Conservation (phyloP, 129 eudicot species). For the Tanacetum coccineum region DNA sequence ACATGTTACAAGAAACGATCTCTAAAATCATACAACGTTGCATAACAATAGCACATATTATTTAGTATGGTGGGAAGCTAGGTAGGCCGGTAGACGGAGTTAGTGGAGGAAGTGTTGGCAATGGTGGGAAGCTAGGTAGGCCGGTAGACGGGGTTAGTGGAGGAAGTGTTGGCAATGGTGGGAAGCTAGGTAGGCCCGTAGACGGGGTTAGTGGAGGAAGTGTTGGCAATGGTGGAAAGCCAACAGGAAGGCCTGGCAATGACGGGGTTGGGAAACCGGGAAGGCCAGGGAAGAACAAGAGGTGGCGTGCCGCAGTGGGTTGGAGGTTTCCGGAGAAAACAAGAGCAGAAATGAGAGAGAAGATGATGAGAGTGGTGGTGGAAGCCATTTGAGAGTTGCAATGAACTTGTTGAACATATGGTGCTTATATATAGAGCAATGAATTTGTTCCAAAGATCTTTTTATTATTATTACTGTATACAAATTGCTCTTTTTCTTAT, state of each 20-base stretch:
- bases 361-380: slow-evolving; percentile 28
- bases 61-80: background rate
- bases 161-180: slow-evolving; percentile 8
- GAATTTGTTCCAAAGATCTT: background rate
- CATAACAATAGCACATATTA: background rate
- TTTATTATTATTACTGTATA: too few relatives aligned
- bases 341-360: slow-evolving; percentile 11
- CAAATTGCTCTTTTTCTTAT: too few relatives aligned
- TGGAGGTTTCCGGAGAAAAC: slow-evolving; percentile 26
- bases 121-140: too few relatives aligned
- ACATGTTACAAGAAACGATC: slow-evolving; percentile 5
- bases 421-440: slow-evolving; percentile 18
- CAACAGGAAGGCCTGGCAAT: slow-evolving; percentile 9
- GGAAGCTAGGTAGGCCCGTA: slow-evolving; percentile 2
- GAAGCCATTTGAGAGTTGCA: slow-evolving; percentile 28
- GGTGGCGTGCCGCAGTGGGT: slow-evolving; percentile 21
- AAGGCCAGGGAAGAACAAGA: slow-evolving; percentile 8
- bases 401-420: background rate
- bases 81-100: too few relatives aligned
- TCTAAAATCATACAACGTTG: background rate
- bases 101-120: background rate
- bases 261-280: background rate
- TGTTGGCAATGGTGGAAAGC: background rate
- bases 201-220: background rate
- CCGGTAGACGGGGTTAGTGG: too few relatives aligned